Evolutionary conservation across 805 yeast genomes (phyloP).

Genomic region (Metschnikowia shivogae): DNA sequence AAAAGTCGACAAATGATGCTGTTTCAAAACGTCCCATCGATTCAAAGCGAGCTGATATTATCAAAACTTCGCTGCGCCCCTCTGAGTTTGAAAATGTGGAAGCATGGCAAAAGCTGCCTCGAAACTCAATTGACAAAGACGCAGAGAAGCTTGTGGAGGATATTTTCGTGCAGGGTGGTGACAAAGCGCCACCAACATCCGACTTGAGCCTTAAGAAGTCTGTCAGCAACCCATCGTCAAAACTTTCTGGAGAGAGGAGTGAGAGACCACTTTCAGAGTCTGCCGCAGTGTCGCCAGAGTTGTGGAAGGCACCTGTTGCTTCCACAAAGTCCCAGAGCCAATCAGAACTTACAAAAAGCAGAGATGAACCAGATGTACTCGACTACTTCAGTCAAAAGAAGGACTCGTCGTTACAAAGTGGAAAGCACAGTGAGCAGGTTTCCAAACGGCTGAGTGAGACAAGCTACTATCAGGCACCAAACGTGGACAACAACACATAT

Average conservation of each 20-base stretch:
- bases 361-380: background rate
- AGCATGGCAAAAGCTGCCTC: slow-evolving; percentile 32
- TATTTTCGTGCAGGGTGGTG: slow-evolving; percentile 26
- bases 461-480: background rate
- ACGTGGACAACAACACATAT: too few species aligned
- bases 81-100: slow-evolving; percentile 17
- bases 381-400: background rate
- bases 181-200: background rate
- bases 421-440: background rate
- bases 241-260: background rate
- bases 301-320: background rate
- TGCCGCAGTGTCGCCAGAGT: background rate
- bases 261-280: background rate
- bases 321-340: background rate
- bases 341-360: background rate
- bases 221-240: background rate
- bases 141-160: slow-evolving; percentile 39
- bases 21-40: background rate
- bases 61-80: background rate
- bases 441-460: background rate
- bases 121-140: slow-evolving; percentile 22
- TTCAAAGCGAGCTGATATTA: background rate
- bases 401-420: background rate
- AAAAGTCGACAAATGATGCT: background rate
- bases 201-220: background rate